Base-by-base conservation (phyloP, 176 grass and related monocot species). In the Oryza officinalis region DNA sequence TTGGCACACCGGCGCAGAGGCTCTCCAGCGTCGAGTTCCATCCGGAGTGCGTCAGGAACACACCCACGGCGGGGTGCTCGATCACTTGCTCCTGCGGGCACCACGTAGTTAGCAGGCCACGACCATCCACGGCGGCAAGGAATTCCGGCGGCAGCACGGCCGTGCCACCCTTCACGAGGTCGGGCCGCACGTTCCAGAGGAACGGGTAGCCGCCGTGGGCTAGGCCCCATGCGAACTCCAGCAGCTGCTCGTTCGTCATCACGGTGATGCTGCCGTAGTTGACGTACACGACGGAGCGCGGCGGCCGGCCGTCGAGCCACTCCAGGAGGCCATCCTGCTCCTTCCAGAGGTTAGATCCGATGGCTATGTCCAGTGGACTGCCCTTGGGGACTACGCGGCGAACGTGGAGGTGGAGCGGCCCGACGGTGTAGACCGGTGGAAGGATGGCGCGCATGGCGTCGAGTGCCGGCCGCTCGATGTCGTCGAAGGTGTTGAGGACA, bases 21-120 rank as follows among this genome's bases (percentile, higher is more conserved):
- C 94, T 97, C 72, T 97, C 92, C 20, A 94, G 68, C 26, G 87
- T 87, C 0, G 92, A 97, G 80, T 97, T 97, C 94, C 94, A 97
- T 4, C 94, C 90, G 20, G 87, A 86, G 71, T 94, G 94, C 30
- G 85, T 92, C 0, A 97, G 81, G 87, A 97, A 97, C 25, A 90
- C 89, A 0, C 89, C 87, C 0, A 97, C 47, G 0, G 92, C 70
- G 0, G 84, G 85, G 14, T 94, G 92, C 26, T 22, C 69, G 33
- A 97, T 71, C 64, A 92, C 89, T 27, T 69, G 28, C 69, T 94
- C 87, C 87, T 97, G 94, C 27, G 85, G 38, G 80, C 94, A 97
- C 92, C 94, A 97, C 43, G 38, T 40, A 1, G 38, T 9, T 82
- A 92, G 92, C 76, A 85, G 74, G 71, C 94, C 0, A 6, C 1